A percentile compares a stretch with the other conserved stretches of the same genome.
Evolutionary conservation across 2,329 filamentous ascomycete species (phyloP).

Genomic region (Trichoderma afroharzianum): DNA sequence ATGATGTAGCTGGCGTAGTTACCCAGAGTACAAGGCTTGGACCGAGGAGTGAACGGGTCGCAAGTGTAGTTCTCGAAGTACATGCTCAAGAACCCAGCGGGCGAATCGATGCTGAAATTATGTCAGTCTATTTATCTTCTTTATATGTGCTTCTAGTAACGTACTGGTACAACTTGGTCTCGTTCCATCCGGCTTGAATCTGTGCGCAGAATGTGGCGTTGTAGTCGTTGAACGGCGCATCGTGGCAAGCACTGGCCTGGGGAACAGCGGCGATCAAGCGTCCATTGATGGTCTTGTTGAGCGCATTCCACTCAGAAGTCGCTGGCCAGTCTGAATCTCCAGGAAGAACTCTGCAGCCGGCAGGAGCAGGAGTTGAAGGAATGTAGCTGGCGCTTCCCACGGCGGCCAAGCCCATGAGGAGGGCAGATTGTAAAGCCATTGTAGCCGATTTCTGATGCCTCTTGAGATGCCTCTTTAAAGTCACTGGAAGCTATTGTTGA

Average conservation of each 20-base stretch:
- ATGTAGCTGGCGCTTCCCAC: background rate
- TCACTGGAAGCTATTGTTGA: background rate
- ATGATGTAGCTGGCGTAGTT: slow-evolving; percentile 16
- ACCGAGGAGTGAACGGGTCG: background rate
- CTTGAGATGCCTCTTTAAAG: background rate
- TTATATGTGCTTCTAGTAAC: background rate
- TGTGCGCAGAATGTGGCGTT: slow-evolving; percentile 39
- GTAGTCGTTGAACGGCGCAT: slow-evolving; percentile 31
- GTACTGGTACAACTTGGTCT: background rate
- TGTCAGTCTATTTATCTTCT: background rate
- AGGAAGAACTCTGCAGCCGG: slow-evolving; percentile 38
- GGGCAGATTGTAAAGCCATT: background rate
- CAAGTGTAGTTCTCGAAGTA: slow-evolving; percentile 7
- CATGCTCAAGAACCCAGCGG: background rate
- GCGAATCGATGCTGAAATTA: background rate
- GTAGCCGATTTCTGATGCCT: background rate
- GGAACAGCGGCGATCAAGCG: slow-evolving; percentile 49
- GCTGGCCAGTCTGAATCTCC: slow-evolving; percentile 55
- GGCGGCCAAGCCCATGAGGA: background rate
- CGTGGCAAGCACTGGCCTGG: slow-evolving; percentile 48
- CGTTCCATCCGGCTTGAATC: background rate
- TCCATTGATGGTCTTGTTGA: background rate
- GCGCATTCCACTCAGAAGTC: background rate
- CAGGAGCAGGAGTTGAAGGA: background rate
- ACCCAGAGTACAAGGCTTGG: background rate